Evolutionary conservation across 305 asterid species (phyloP).

Genomic region (Fraxinus greggii): DNA sequence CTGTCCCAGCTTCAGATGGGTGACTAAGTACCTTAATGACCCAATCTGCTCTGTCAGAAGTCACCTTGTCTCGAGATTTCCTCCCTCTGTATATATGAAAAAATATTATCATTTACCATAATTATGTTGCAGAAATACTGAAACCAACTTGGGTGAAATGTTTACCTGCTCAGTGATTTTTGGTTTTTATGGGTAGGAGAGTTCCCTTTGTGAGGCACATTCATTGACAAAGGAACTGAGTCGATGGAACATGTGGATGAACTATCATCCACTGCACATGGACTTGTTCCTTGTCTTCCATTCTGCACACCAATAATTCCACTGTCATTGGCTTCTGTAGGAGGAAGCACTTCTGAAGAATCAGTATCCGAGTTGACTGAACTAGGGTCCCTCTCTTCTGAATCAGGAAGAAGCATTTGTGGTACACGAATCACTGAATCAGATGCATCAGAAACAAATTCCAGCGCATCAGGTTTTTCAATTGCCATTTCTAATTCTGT

Average conservation of each 20-base stretch:
- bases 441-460: constrained; percentile 71
- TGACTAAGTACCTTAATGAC: constrained; percentile 42
- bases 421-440: constrained; percentile 62
- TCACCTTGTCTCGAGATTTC: constrained; percentile 47
- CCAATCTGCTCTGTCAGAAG: constrained; percentile 41
- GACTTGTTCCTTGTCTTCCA: constrained; percentile 50
- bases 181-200: constrained; percentile 38
- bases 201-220: constrained; percentile 46
- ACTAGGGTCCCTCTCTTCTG: constrained; percentile 57
- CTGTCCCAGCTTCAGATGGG: constrained; percentile 42
- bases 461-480: constrained; percentile 51
- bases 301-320: constrained; percentile 51
- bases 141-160: neutral
- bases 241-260: constrained; percentile 82
- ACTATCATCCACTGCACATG: constrained; percentile 67
- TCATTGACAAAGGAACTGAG: constrained; percentile 56
- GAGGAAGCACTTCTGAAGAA: constrained; percentile 61
- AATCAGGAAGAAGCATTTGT: constrained; percentile 51
- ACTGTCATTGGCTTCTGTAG: constrained; percentile 51
- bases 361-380: constrained; percentile 64
- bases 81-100: constrained; percentile 40
- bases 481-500: constrained; percentile 42
- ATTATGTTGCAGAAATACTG: neutral
- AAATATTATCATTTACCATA: constrained; percentile 17
- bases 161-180: constrained; percentile 68